Conservation (phyloP, 306 rosid genomes). For the Rubus idaeus region DNA sequence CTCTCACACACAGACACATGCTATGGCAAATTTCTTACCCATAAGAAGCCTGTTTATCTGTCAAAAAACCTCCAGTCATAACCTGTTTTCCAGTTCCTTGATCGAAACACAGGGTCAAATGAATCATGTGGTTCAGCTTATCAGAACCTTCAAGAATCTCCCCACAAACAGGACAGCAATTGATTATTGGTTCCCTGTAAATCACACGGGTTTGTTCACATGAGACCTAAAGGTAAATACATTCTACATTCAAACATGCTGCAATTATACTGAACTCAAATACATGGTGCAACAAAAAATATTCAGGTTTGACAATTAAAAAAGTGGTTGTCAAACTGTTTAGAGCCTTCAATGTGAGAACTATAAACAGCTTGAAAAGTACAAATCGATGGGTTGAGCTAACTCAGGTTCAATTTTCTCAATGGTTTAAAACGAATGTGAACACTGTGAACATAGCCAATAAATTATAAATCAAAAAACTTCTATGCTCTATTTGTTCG, state of each 20-base stretch:
- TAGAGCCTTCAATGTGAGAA: not conserved
- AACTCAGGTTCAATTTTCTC: not conserved
- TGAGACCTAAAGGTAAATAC: slow-evolving; percentile 2
- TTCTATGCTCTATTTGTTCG: too few species aligned
- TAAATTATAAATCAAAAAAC: not conserved
- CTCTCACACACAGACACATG: not conserved
- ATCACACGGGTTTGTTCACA: not conserved
- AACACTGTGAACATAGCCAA: not conserved
- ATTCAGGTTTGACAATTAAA: not conserved
- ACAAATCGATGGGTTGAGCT: not conserved
- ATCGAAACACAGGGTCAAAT: slow-evolving; percentile 87
- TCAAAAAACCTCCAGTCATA: slow-evolving; percentile 97
- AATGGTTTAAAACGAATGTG: not conserved
- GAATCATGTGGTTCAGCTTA: slow-evolving; percentile 71
- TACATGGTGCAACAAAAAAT: slow-evolving; percentile 5
- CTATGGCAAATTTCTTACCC: slow-evolving; percentile 56
- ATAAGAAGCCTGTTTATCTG: slow-evolving; percentile 85
- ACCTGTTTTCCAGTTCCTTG: slow-evolving; percentile 97
- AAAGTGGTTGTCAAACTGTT: not conserved
- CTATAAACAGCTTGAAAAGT: not conserved
- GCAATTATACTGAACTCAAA: slow-evolving; percentile 1
- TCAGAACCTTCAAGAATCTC: slow-evolving; percentile 79
- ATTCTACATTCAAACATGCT: not conserved
- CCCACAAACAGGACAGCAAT: slow-evolving; percentile 95
- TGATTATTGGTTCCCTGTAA: slow-evolving; percentile 82